Base-by-base conservation (phyloP, 495 filamentous ascomycete species). In the Hyaloscypha bicolor region DNA sequence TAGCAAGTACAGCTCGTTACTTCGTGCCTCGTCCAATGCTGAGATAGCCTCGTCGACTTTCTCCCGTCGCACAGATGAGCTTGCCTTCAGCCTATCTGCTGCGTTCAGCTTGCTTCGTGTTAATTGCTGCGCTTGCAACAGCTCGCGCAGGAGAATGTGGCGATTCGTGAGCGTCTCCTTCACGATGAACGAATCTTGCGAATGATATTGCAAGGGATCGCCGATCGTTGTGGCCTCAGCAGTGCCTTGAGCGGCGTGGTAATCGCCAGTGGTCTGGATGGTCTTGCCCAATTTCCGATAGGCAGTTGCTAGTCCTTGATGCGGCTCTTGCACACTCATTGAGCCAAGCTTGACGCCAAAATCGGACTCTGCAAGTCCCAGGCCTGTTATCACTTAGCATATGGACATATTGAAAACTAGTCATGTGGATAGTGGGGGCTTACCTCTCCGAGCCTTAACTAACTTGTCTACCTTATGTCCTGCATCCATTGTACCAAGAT, bases 141-240 rank as follows among this genome's bases (percentile, higher is more conserved):
- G 86, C 69, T 99, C 96, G 57, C 96, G 93, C 37, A 97, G 90
- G n/a, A 99, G 85, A 73, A 99, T 97, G 77, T 99, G 96, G 4
- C 96, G 90, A 79, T 99, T 99, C 22, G 96, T 99, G 69, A 99
- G 86, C 29, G 94, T 97, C 74, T 99, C 96, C 78, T 99, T 99
- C 70, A 99, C 96, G 74, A 98, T 96, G 75, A 98, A 95, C 30
- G 96, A 93, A 74, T 99, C 95, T 16, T 90, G 89, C 31, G 93
- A 97, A 78, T 99, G 94, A 75, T 99, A 98, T 68, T 91, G 90
- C 61, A 99, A 86, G 8, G 96, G 93, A 72, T 98, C 96, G 56
- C 92, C 93, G 55, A 99, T 84, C 0, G 94, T 97, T 2, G 94
- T 96, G 8, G 96, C 96, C 78, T 99, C 96, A 19, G 92, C 92